Evolutionary conservation across 495 filamentous ascomycete species (phyloP).

Genomic region (Trichoderma reesei): DNA sequence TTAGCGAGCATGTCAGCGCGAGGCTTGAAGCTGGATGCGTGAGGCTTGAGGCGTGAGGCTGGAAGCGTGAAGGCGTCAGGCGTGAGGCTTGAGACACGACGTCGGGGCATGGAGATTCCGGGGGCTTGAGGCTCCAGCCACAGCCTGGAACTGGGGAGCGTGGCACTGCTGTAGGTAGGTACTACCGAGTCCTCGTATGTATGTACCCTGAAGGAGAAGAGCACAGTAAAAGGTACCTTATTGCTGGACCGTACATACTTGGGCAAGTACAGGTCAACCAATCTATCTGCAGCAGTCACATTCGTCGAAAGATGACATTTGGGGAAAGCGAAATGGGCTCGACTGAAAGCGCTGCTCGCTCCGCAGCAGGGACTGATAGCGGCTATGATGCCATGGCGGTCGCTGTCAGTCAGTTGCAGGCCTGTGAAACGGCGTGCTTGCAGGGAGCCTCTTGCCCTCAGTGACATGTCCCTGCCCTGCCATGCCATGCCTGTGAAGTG

Average conservation of each 20-base stretch:
- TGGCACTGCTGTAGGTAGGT: too few species aligned
- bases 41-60: too few species aligned
- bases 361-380: too few species aligned
- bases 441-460: neutral
- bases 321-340: constrained; percentile 1
- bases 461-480: neutral
- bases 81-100: neutral
- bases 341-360: constrained; percentile 5
- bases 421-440: neutral
- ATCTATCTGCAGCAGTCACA: constrained; percentile 3
- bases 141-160: constrained; percentile 3
- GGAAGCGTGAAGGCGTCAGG: neutral
- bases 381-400: neutral
- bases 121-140: neutral
- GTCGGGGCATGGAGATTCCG: too few species aligned
- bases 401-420: neutral
- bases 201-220: too few species aligned
- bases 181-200: too few species aligned
- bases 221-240: too few species aligned
- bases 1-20: too few species aligned
- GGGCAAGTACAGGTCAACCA: too few species aligned
- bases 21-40: too few species aligned
- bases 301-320: neutral
- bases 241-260: too few species aligned
- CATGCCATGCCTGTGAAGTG: neutral